Base-by-base conservation (phyloP, 2,329 filamentous ascomycete species). In the Xylariaceae sp. region DNA sequence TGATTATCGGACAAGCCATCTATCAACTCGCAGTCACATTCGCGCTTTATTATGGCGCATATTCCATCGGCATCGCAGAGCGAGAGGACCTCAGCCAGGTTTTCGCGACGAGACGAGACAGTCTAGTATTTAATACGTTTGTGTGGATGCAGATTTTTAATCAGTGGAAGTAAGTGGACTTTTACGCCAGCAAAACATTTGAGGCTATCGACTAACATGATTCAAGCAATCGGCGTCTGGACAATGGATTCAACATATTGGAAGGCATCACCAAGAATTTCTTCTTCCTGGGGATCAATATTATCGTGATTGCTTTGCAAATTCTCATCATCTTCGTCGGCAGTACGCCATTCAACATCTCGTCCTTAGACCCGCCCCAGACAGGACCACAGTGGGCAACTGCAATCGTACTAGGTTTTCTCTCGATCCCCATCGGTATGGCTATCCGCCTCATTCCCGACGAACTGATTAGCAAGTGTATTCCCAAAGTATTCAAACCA, bases 81-180 rank as follows among this genome's bases (percentile, higher is more conserved):
- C 29, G 63, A 2, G 61, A 64, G 26, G 71, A 56, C n/a, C 9
- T 18, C 2, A 46, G n/a, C 13, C 32, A 15, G 15, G 55, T 54
- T 16, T 26, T 68, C 8, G 40, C 44, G n/a, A 51, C 55, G 1
- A 78, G 88, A 63, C 78, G 95, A 55, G 77, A 84, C 52, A 95
- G 91, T 2, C 79, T 97, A 45, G 88, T 97, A 7, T 97, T 97
- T 80, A 97, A 97, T 76, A 94, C 90, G 0, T 97, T 97, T 68
- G 92, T 96, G 49, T 97, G 92, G 92, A 96, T 97, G 92, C 92
- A 97, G 65, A 95, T 97, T 64, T 97, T 97, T 77, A 97, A 97
- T 72, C 88, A 95, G 68, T 89, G 95, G 81, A 97, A 97, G 83
- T 85, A 78, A 81, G 83, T 83, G 22, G 15, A 52, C 21, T 26